Conservation (phyloP, 1,284 basidiomycete genomes). For the Trametes sp. region DNA sequence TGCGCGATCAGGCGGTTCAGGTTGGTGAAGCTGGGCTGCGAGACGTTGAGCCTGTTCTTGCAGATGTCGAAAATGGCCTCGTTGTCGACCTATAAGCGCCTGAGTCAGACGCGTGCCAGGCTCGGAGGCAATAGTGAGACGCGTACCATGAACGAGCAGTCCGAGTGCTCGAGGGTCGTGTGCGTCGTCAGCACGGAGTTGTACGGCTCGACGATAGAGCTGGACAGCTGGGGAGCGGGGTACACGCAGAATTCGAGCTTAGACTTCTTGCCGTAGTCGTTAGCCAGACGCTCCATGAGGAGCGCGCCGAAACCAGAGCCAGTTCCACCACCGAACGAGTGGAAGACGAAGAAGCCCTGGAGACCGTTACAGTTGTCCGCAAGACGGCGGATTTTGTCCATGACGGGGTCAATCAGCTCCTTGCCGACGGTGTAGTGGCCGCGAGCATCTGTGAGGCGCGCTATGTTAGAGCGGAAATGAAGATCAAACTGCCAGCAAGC, state of each 20-base stretch:
- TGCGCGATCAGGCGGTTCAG: conserved; percentile 97
- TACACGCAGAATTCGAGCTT: conserved; percentile 99
- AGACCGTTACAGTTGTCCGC: conserved; percentile 98
- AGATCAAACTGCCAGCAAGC: not conserved
- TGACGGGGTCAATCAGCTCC: conserved; percentile 91
- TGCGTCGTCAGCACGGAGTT: conserved; percentile 99
- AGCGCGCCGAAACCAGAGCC: conserved; percentile 99
- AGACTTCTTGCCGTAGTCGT: conserved; percentile 99
- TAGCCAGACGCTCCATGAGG: conserved; percentile 93
- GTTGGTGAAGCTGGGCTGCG: conserved; percentile 92
- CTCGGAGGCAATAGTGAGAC: not conserved
- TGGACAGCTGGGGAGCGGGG: conserved; percentile 93
- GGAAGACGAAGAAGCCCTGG: conserved; percentile 99
- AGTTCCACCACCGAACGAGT: conserved; percentile 99
- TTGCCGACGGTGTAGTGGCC: conserved; percentile 99
- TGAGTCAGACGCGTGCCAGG: conserved; percentile 4
- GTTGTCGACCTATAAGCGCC: conserved; percentile 80
- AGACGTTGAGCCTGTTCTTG: conserved; percentile 92
- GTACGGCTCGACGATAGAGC: conserved; percentile 99
- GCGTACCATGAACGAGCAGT: conserved; percentile 95
- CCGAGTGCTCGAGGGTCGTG: conserved; percentile 98
- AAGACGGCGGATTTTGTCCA: conserved; percentile 96
- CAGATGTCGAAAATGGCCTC: conserved; percentile 99
- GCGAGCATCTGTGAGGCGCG: conserved; percentile 79
- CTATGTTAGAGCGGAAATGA: conserved; percentile 15